These are phyloP conservation scores for Brassica nigra DNA, from an alignment of 345 rosid species.

Conservation along the genomic window DNA sequence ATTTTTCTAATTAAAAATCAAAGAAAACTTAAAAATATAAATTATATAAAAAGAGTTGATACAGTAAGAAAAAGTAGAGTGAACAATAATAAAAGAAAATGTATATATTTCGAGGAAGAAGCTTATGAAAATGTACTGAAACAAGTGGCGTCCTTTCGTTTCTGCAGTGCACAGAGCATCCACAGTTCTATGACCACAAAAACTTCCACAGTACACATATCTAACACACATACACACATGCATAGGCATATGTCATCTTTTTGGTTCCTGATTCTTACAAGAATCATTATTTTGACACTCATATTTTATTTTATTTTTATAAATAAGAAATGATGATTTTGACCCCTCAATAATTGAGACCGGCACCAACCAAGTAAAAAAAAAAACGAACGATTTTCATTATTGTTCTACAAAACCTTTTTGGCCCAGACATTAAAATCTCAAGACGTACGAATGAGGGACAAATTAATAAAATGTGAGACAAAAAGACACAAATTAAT, in stretches of 20 bases:
- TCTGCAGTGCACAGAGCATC: slow-evolving; percentile 41
- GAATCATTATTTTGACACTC: slow-evolving; percentile 30
- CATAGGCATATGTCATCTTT: slow-evolving; percentile 39
- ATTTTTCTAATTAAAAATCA: not conserved
- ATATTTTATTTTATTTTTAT: not conserved
- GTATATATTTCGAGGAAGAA: slow-evolving; percentile 34
- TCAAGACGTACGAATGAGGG: slow-evolving; percentile 20
- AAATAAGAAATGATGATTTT: slow-evolving; percentile 31
- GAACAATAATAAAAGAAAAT: not conserved
- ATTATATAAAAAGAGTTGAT: slow-evolving; percentile 14
- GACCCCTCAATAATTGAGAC: slow-evolving; percentile 38
- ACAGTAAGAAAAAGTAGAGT: slow-evolving; percentile 6
- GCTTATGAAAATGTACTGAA: slow-evolving; percentile 38
- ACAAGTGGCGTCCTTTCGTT: slow-evolving; percentile 43
- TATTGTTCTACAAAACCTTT: slow-evolving; percentile 26
- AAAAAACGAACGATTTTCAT: slow-evolving; percentile 5
- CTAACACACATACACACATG: slow-evolving; percentile 29
- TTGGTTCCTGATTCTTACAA: slow-evolving; percentile 41
- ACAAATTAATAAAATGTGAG: slow-evolving; percentile 22
- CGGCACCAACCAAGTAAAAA: slow-evolving; percentile 22
- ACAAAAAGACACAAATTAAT: slow-evolving; percentile 16
- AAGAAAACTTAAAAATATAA: not conserved
- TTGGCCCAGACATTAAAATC: slow-evolving; percentile 36
- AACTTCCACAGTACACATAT: slow-evolving; percentile 35
- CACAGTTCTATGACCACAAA: slow-evolving; percentile 39